These are phyloP conservation scores for Botryotinia narcissicola DNA, from an alignment of 2,329 filamentous ascomycete genomes.

Conservation along the genomic window DNA sequence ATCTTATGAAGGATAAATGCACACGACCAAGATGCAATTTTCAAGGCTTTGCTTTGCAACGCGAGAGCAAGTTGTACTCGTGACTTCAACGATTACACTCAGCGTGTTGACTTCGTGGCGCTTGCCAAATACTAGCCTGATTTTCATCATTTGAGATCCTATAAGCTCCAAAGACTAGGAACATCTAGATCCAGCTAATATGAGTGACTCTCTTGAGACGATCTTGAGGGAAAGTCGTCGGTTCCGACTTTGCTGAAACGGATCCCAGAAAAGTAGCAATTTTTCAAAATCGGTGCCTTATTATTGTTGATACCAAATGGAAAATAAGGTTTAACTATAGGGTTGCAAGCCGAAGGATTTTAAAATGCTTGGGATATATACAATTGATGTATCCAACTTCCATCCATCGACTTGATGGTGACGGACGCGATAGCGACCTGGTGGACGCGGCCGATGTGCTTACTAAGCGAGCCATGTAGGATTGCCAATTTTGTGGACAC, in stretches of 20 bases:
- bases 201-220: neutral
- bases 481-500: slow-evolving; percentile 16
- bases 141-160: neutral
- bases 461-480: slow-evolving; percentile 1
- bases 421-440: neutral
- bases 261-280: neutral
- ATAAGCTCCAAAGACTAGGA: neutral
- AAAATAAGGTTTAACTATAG: too few species aligned
- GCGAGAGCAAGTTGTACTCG: too few species aligned
- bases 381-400: neutral
- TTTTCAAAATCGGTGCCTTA: too few species aligned
- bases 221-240: neutral
- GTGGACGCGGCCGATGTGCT: neutral
- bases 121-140: neutral
- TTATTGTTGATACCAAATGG: too few species aligned
- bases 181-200: neutral
- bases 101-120: neutral
- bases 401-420: too few species aligned
- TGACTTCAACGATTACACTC: neutral
- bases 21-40: too few species aligned
- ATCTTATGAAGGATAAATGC: too few species aligned
- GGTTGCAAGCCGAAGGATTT: accelerated
- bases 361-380: neutral
- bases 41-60: too few species aligned
- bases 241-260: neutral